Base-by-base conservation (phyloP, 2,329 filamentous ascomycete genomes). In the Pseudopyrenochaeta lycopersici region DNA sequence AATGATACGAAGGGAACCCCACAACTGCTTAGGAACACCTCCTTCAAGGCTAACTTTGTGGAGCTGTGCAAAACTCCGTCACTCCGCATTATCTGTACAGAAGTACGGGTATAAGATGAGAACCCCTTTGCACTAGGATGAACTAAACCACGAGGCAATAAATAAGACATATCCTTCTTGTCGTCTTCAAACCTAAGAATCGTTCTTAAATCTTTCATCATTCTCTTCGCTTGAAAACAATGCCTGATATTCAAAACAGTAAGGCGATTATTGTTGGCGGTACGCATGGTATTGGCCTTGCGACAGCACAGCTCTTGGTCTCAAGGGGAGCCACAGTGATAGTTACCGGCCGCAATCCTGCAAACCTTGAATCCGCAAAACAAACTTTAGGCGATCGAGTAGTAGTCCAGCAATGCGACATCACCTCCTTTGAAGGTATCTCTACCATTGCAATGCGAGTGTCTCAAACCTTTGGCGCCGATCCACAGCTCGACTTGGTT, bases 261-360 rank as follows among this genome's bases (percentile, higher is more conserved):
- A 54, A 54, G 17, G 45, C 46, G 6, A 21, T 54, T 38, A 45
- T 54, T 27, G 36, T 54, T 39, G 51, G 46, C 27, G 51, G 38
- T 17, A 54, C 45, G 11, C 51, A 54, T 20, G 51, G 51, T 18
- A 54, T 54, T 17, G 51, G 46, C 18, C 51, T 54, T 20, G 51
- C 38, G 38, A 54, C 51, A 7, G 51, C 51, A 15, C 45, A 54
- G 39, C 51, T 54, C 18, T 45, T 54, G 4, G 11, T 49, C 20
- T 54, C 45, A 18, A 39, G 39, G 27, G 45, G 51, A 12, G 29
- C 45, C n/a, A 15, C 23, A 9, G 46, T 54, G 17, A 36, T 54
- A 17, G 29, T 49, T 38, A 49, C 51, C 12, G 51, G 51, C 18
- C 38, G 51, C 20, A 49, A 49, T 18, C 31, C 45, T 12, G 42